Conservation (phyloP, 1,139 yeast genomes). For the Nakaseomyces uthaithaninus region DNA sequence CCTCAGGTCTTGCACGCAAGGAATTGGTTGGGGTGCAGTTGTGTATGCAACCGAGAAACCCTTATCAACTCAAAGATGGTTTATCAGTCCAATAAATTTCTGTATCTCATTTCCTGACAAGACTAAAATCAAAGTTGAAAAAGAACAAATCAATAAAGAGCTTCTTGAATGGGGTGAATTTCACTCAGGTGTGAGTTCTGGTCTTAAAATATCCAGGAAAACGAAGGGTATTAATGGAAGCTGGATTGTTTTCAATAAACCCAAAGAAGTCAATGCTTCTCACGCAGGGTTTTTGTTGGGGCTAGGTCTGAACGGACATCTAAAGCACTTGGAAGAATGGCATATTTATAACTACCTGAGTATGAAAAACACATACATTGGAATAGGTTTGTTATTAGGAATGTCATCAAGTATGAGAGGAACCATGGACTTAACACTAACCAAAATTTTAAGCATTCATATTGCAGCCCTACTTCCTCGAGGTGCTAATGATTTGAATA, state of each 20-base stretch:
- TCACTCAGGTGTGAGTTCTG: constrained; percentile 88
- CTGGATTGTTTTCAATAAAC: constrained; percentile 87
- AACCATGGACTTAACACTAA: constrained; percentile 75
- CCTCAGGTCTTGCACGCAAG: constrained; percentile 59
- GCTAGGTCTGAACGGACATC: constrained; percentile 83
- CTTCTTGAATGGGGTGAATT: constrained; percentile 77
- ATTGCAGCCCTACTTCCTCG: constrained; percentile 84
- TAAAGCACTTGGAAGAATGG: constrained; percentile 85
- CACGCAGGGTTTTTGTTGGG: constrained; percentile 96
- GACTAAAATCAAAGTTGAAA: constrained; percentile 54
- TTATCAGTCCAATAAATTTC: constrained; percentile 69
- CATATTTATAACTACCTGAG: constrained; percentile 90
- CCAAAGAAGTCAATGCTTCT: constrained; percentile 57
- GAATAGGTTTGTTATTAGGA: constrained; percentile 82
- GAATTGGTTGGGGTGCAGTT: constrained; percentile 75
- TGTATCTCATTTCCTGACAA: constrained; percentile 61
- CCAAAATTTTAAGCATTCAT: constrained; percentile 88
- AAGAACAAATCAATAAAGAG: constrained; percentile 44
- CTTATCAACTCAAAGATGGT: constrained; percentile 74
- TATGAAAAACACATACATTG: constrained; percentile 77
- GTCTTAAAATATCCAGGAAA: constrained; percentile 62
- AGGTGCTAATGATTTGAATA: constrained; percentile 86
- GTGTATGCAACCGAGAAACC: constrained; percentile 66
- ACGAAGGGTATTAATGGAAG: constrained; percentile 76
- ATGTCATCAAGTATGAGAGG: constrained; percentile 87